These are phyloP conservation scores for Immersiella caudata DNA, from an alignment of 495 filamentous ascomycete species.

Conservation along the genomic window DNA sequence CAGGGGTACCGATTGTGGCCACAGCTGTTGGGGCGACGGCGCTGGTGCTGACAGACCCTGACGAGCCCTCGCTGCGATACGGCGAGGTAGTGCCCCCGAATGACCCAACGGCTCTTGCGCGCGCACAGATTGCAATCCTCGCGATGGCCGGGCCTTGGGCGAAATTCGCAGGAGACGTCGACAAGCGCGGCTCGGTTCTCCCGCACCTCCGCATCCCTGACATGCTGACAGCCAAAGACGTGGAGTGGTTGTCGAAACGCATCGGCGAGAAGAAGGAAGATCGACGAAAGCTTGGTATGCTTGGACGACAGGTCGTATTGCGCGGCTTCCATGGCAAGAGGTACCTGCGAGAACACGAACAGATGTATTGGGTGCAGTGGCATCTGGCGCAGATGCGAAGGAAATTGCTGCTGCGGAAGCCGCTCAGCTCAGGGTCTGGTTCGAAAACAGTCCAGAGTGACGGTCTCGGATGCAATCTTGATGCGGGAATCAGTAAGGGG, in stretches of 20 bases:
- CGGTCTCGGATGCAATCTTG: not conserved
- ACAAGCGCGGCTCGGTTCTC: constrained; percentile 22
- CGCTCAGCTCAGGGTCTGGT: not conserved
- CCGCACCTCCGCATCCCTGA: constrained; percentile 46
- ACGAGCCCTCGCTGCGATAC: constrained; percentile 57
- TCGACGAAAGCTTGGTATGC: constrained; percentile 62
- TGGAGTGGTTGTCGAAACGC: constrained; percentile 55
- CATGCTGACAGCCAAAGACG: constrained; percentile 54
- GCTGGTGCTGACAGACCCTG: constrained; percentile 62
- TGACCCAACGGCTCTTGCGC: constrained; percentile 59
- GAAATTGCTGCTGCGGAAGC: not conserved
- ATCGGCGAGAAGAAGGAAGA: constrained; percentile 66
- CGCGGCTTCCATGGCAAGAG: constrained; percentile 63
- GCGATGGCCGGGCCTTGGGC: constrained; percentile 64
- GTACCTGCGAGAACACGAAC: constrained; percentile 69
- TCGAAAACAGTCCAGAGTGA: not conserved
- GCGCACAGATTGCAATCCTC: constrained; percentile 64
- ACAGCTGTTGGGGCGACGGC: constrained; percentile 68
- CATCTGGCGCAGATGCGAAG: constrained; percentile 27
- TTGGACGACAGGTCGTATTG: constrained; percentile 61
- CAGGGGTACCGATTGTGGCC: constrained; percentile 65
- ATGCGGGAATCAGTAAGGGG: not conserved
- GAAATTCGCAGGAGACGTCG: constrained; percentile 27
- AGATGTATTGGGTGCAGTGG: constrained; percentile 65
- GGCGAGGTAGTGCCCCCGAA: constrained; percentile 67